A percentile compares a stretch with the other conserved stretches of the same genome.
These are phyloP conservation scores for Trypanosoma platydactyli DNA, from an alignment of 208 protist species.

Conservation along the genomic window DNA sequence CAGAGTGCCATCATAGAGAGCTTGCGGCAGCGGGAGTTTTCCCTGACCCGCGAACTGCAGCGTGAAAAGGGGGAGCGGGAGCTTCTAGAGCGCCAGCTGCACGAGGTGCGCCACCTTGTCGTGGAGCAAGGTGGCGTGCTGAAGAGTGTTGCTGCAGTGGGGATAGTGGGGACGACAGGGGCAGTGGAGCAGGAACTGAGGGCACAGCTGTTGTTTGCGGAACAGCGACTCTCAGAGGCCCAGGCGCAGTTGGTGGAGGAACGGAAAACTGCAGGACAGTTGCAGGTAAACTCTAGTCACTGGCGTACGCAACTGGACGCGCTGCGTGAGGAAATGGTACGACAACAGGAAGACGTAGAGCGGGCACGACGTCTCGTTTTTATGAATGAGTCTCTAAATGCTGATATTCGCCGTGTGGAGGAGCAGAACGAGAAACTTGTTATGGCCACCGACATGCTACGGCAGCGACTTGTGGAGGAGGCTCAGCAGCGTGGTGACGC, in stretches of 20 bases:
- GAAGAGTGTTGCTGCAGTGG: conserved; percentile 30
- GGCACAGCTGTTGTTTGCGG: conserved; percentile 46
- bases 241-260: conserved; percentile 59
- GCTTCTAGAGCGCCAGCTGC: conserved; percentile 43
- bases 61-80: conserved; percentile 40
- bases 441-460: conserved; percentile 68
- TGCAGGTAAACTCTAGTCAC: conserved; percentile 58
- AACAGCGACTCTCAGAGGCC: conserved; percentile 55
- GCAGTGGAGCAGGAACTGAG: conserved; percentile 68
- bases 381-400: conserved; percentile 65
- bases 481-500: conserved; percentile 50
- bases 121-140: conserved; percentile 67
- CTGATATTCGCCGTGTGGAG: conserved; percentile 58
- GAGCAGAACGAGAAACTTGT: conserved; percentile 87
- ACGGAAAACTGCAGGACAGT: conserved; percentile 35
- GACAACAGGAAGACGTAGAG: conserved; percentile 63
- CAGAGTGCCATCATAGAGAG: conserved; percentile 80
- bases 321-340: conserved; percentile 50
- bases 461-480: conserved; percentile 75
- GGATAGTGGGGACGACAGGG: conserved; percentile 5
- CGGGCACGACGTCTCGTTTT: conserved; percentile 47
- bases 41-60: conserved; percentile 61
- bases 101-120: conserved; percentile 37
- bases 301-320: conserved; percentile 62
- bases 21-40: conserved; percentile 68